These are phyloP conservation scores for Podila clonocystis DNA, from an alignment of 192 early-diverging fungal genomes.

Conservation along the genomic window DNA sequence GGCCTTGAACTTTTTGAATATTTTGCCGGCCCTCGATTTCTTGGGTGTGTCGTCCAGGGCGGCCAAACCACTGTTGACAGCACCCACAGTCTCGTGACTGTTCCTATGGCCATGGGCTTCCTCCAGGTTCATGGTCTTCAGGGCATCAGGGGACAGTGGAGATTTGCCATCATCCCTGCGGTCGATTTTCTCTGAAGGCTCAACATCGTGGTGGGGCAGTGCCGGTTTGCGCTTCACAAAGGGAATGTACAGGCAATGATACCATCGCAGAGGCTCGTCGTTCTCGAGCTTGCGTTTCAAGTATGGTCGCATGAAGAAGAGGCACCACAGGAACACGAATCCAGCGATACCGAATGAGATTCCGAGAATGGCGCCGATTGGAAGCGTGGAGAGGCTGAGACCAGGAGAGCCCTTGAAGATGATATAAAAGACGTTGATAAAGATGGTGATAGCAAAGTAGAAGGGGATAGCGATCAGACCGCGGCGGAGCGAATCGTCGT, in stretches of 20 bases:
- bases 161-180: background rate
- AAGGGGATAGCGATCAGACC: slow-evolving; percentile 76
- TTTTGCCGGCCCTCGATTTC: background rate
- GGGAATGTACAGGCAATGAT: slow-evolving; percentile 71
- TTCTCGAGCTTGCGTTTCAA: slow-evolving; percentile 69
- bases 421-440: slow-evolving; percentile 75
- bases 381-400: slow-evolving; percentile 48
- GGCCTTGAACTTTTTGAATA: slow-evolving; percentile 9
- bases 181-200: background rate
- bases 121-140: slow-evolving; percentile 4
- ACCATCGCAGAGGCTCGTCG: slow-evolving; percentile 74
- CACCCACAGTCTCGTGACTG: background rate
- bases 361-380: slow-evolving; percentile 63
- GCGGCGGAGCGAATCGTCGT: slow-evolving; percentile 67
- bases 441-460: slow-evolving; percentile 75
- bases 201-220: background rate
- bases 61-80: slow-evolving; percentile 10
- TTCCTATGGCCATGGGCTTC: background rate
- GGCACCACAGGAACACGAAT: slow-evolving; percentile 60
- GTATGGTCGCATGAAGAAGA: slow-evolving; percentile 73
- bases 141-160: slow-evolving; percentile 5
- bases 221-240: slow-evolving; percentile 48
- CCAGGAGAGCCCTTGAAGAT: slow-evolving; percentile 76
- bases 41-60: slow-evolving; percentile 15
- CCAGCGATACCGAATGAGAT: slow-evolving; percentile 70